Evolutionary conservation across 139 green algal species (phyloP), one percentile per base, ranked within the genome.

Genomic region (Eudorina sp.): DNA sequence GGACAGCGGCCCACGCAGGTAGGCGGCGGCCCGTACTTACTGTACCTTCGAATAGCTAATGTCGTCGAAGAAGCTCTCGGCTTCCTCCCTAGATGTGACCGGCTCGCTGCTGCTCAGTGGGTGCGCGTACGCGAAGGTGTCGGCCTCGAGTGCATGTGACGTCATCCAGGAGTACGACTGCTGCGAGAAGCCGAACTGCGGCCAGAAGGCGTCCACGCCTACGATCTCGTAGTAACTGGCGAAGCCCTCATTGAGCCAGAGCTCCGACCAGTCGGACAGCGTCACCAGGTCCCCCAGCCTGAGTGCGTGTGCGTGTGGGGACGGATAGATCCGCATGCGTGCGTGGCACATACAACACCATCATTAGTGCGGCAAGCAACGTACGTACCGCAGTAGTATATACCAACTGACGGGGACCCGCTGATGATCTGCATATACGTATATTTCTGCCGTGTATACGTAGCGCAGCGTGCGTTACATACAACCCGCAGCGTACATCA

Each of bases 181-280:
- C 60, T 91, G 18, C 75, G 53, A 83, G 83, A 92, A 94, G 0
- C 38, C 43, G 55, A 80, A 90, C 1, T 88, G 43, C n/a, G n/a
- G n/a, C n/a, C n/a, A n/a, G n/a, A 51, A 92, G 8, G 88, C 88
- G 38, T 86, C 38, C 19, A 68, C 43, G 16, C 23, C 83, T 31
- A 97, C 55, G 21, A 92, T 88, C 90, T 98, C 95, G 85, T 97
- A 95, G 92, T 98, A 98, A 16, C 89, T 94, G 8, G 96, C 96
- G 85, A 97, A 97, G 62, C 97, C 97, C 90, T 99, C 96, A 70
- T 98, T 98, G 6, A 99, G 92, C 96, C 96, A 99, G 74, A 99
- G 89, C 92, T 99, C 96, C 6, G 91, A 95, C 97, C 97, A 99
- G 83, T 93, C 95, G 0, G 89, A 82, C 78, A 94, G 92, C 5